phyloP scores from a whole-genome alignment of 352 stramenopile species.

The Globisporangium sylvaticum region DNA sequence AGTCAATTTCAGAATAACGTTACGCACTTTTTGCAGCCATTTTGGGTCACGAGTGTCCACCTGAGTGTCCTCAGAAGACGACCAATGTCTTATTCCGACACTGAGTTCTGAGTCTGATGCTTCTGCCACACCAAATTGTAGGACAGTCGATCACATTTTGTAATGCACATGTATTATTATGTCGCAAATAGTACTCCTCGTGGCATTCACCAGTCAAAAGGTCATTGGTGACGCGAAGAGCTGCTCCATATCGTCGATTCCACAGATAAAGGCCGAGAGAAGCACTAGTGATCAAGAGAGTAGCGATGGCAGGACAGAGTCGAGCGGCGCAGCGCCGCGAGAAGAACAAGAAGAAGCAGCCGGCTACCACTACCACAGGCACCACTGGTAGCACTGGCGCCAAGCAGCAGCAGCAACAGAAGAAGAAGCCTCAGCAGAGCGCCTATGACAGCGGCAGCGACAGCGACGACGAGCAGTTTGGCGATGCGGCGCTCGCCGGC shows the following conservation, averaged over 20 bases:
- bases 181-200: not conserved
- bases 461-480: conserved; percentile 23
- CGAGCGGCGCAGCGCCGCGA: conserved; percentile 38
- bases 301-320: conserved; percentile 33
- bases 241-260: not conserved
- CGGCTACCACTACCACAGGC: not conserved
- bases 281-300: not conserved
- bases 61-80: not conserved
- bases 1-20: no score
- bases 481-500: conserved; percentile 22
- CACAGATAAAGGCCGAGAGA: not conserved
- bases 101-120: not conserved
- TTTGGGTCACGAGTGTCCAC: not conserved
- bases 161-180: not conserved
- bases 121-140: not conserved
- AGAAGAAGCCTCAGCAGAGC: not conserved
- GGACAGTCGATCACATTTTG: not conserved
- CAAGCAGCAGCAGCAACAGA: conserved; percentile 7
- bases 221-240: conserved; percentile 9
- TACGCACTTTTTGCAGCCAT: not conserved
- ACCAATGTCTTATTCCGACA: not conserved
- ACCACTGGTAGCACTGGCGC: not conserved
- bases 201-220: conserved; percentile 11
- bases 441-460: conserved; percentile 40
- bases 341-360: conserved; percentile 34